A percentile compares a stretch with the other conserved stretches of the same genome.
These are phyloP conservation scores for Gastrodia elata DNA, from an alignment of 106 monocot genomes.

Conservation along the genomic window DNA sequence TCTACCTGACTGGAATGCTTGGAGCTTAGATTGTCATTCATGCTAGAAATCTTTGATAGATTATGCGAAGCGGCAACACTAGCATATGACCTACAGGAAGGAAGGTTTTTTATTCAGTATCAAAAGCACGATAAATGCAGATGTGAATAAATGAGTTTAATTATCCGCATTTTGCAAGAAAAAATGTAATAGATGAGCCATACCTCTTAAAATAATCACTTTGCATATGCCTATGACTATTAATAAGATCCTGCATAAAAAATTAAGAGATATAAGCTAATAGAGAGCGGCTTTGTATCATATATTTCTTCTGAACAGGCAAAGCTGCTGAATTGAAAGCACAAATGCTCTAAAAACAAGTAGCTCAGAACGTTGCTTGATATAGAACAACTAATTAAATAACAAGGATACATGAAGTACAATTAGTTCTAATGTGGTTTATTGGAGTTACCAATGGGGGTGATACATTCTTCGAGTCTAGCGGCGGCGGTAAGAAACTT, in stretches of 20 bases:
- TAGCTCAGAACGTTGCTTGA: background rate
- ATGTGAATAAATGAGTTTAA: background rate
- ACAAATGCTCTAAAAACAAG: background rate
- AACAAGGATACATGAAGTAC: background rate
- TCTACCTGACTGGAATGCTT: background rate
- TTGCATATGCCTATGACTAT: background rate
- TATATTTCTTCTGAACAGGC: background rate
- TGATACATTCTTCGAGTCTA: conserved; percentile 1
- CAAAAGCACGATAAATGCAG: background rate
- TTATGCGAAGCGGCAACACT: conserved; percentile 1
- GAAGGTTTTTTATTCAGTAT: background rate
- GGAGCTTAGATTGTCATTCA: background rate
- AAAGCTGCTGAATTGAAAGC: background rate
- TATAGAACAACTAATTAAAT: background rate
- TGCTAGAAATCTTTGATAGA: background rate
- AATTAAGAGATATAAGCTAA: background rate
- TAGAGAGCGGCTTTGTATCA: background rate
- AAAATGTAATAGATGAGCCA: background rate
- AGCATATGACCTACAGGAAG: conserved; percentile 1
- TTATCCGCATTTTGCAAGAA: background rate
- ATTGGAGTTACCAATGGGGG: conserved; percentile 8
- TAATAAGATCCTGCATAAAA: conserved; percentile 1
- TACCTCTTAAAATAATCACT: conserved; percentile 5
- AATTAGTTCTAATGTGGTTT: conserved; percentile 1
- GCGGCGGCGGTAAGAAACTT: conserved; percentile 31